phyloP scores from a whole-genome alignment of 352 stramenopile genomes.

The Pythium dissimile region DNA sequence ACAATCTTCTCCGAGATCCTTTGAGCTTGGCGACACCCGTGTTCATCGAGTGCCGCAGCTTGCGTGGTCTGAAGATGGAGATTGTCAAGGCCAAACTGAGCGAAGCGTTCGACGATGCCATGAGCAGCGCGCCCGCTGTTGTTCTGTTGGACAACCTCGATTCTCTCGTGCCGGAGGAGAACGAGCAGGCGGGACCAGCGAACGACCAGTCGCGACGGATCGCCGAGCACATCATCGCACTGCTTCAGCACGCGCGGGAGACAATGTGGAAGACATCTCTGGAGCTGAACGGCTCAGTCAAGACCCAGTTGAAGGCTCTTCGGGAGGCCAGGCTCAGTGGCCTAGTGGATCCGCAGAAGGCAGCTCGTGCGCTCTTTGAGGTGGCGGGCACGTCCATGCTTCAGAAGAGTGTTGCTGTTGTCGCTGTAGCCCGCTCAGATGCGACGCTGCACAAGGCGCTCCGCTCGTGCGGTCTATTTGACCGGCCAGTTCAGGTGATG shows the following conservation, averaged over 20 bases:
- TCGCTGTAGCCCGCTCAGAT: constrained; percentile 57
- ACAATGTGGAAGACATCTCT: constrained; percentile 58
- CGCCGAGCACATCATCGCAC: constrained; percentile 62
- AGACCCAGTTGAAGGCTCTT: constrained; percentile 18
- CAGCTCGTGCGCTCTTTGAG: constrained; percentile 35
- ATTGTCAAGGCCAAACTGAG: constrained; percentile 64
- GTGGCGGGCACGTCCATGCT: constrained; percentile 54
- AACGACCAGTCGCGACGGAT: constrained; percentile 89
- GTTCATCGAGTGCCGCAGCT: constrained; percentile 58
- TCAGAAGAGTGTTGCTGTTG: constrained; percentile 57
- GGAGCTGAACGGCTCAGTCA: constrained; percentile 54
- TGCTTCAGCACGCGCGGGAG: constrained; percentile 49
- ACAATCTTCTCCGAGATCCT: constrained; percentile 30
- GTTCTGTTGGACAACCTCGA: constrained; percentile 85
- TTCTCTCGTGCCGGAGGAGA: constrained; percentile 72
- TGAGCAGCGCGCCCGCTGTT: constrained; percentile 44
- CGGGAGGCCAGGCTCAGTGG: not conserved
- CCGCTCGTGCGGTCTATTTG: constrained; percentile 62
- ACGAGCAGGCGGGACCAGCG: constrained; percentile 57
- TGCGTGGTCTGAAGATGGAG: constrained; percentile 87
- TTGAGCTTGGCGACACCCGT: constrained; percentile 41
- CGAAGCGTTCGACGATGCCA: constrained; percentile 52
- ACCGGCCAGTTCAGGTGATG: constrained; percentile 54
- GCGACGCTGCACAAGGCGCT: constrained; percentile 68
- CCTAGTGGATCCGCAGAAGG: constrained; percentile 17